Conservation (phyloP, 2,329 filamentous ascomycete genomes). For the Ceratocystis alfenasii region DNA sequence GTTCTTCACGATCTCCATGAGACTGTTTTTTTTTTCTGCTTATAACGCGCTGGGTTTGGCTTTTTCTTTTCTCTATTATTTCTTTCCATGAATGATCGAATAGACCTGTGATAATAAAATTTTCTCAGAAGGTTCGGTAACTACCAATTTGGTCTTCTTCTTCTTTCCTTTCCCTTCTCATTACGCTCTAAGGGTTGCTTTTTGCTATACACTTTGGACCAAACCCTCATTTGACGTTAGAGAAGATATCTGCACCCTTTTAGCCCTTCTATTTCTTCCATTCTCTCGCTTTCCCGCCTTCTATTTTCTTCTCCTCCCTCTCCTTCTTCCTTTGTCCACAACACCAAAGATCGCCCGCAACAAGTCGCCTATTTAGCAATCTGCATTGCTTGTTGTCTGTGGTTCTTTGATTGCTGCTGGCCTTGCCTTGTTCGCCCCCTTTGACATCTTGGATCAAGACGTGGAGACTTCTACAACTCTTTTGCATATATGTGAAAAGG, state of each 20-base stretch:
- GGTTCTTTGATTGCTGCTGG: not conserved
- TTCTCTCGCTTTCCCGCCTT: not conserved
- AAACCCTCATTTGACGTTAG: not conserved
- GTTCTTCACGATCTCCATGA: not conserved
- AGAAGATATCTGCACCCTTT: not conserved
- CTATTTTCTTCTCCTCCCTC: not conserved
- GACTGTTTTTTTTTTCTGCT: not conserved
- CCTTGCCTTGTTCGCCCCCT: not conserved
- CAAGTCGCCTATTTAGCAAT: not conserved
- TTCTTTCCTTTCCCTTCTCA: not conserved
- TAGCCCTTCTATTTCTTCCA: not conserved
- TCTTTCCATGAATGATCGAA: too few relatives aligned
- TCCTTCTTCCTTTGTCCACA: not conserved
- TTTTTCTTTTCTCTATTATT: not conserved
- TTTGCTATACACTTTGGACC: not conserved
- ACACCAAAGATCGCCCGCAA: not conserved
- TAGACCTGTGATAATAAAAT: too few relatives aligned
- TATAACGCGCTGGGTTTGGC: not conserved
- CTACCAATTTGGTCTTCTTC: not conserved
- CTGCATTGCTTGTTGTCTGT: not conserved
- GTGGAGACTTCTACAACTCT: not conserved
- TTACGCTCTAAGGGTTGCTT: not conserved
- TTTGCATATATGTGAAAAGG: not conserved
- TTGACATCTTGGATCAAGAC: not conserved
- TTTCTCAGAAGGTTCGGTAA: not conserved